Conservation (phyloP, 371 early-diverging fungal genomes). For the Mortierella polycephala region DNA sequence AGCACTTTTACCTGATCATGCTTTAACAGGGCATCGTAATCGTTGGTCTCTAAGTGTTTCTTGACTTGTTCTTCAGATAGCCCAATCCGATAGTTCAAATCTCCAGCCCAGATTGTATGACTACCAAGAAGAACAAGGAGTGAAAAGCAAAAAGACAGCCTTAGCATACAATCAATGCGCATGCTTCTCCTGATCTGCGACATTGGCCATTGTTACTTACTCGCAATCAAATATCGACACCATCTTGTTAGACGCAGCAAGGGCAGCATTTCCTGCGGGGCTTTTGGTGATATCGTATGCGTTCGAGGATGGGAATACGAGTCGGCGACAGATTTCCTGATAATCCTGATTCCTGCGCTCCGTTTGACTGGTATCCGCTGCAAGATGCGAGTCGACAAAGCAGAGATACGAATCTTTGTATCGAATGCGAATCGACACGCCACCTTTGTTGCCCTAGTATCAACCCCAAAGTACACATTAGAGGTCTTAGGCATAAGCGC, state of each 20-base stretch:
- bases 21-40: conserved; percentile 65
- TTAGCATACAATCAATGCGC: too few relatives aligned
- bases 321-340: conserved; percentile 79
- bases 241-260: conserved; percentile 23
- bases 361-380: conserved; percentile 82
- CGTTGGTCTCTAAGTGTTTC: conserved; percentile 61
- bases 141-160: neutral
- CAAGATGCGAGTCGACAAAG: conserved; percentile 91
- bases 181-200: too few relatives aligned
- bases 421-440: conserved; percentile 80
- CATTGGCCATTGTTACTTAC: conserved; percentile 55
- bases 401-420: conserved; percentile 85
- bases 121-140: conserved; percentile 53
- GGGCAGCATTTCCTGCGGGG: conserved; percentile 30
- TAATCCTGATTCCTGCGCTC: conserved; percentile 92
- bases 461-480: neutral
- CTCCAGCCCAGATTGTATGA: conserved; percentile 92
- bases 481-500: neutral
- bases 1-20: conserved; percentile 72
- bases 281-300: conserved; percentile 56
- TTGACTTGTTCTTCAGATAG: conserved; percentile 69
- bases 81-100: conserved; percentile 92
- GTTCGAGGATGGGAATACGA: conserved; percentile 66
- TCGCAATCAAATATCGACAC: conserved; percentile 76
- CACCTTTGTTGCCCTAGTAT: conserved; percentile 94